Conservation (phyloP, 2,329 filamentous ascomycete genomes). For the Aureobasidium mangrovei region DNA sequence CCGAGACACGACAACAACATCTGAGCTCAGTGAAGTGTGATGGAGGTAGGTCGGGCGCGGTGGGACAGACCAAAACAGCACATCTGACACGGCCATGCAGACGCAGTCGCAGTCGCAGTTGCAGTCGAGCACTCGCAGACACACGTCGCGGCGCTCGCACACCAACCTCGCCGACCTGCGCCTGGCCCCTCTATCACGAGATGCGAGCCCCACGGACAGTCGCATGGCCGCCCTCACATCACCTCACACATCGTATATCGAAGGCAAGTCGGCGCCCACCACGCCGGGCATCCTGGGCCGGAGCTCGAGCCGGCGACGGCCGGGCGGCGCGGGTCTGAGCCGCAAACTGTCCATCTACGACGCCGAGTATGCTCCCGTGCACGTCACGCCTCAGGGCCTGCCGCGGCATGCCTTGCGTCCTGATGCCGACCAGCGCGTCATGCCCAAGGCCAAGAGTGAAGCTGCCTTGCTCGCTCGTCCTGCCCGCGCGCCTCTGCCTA, state of each 20-base stretch:
- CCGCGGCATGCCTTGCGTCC: neutral
- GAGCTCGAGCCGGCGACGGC: conserved; percentile 30
- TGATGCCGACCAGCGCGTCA: conserved; percentile 15
- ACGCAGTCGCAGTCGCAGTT: neutral
- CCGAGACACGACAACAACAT: no score
- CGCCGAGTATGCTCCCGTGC: conserved; percentile 17
- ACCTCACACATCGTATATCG: conserved; percentile 37
- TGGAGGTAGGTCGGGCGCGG: neutral
- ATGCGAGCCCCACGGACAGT: conserved; percentile 21
- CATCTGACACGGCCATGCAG: neutral
- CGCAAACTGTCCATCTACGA: conserved; percentile 25
- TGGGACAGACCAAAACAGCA: neutral
- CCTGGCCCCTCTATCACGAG: conserved; percentile 48
- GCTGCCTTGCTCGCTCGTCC: conserved; percentile 27
- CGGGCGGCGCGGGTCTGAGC: conserved; percentile 25
- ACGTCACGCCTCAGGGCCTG: conserved; percentile 1
- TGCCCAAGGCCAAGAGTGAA: conserved; percentile 41
- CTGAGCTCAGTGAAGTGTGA: neutral
- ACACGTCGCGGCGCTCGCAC: conserved; percentile 42
- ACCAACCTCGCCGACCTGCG: conserved; percentile 52
- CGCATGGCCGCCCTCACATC: neutral
- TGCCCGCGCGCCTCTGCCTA: neutral
- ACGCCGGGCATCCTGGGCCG: conserved; percentile 41
- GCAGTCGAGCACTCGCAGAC: conserved; percentile 13
- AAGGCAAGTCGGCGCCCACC: conserved; percentile 39